Evolutionary conservation across 2,329 filamentous ascomycete species (phyloP).

Genomic region (Amylocarpus encephaloides): DNA sequence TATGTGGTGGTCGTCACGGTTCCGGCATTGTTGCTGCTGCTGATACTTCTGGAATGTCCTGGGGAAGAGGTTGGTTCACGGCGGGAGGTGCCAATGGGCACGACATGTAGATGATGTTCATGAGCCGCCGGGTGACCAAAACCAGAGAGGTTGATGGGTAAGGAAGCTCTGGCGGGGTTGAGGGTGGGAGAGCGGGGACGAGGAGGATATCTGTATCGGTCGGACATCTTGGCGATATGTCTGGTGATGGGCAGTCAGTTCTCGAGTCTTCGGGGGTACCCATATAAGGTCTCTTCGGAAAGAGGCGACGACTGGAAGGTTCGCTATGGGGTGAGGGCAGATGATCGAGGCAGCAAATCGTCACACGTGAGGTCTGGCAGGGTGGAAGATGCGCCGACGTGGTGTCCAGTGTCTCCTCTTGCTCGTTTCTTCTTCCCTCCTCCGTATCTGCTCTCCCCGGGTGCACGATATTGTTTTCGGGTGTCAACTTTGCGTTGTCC

Average conservation of each 20-base stretch:
- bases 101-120: slow-evolving; percentile 41
- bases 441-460: too few relatives aligned
- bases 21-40: slow-evolving; percentile 24
- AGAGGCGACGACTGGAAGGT: slow-evolving; percentile 9
- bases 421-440: too few relatives aligned
- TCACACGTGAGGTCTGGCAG: slow-evolving; percentile 10
- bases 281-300: background rate
- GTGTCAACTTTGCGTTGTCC: too few relatives aligned
- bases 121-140: slow-evolving; percentile 1
- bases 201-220: slow-evolving; percentile 40
- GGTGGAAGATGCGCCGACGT: too few relatives aligned
- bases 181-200: slow-evolving; percentile 40
- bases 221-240: slow-evolving; percentile 37
- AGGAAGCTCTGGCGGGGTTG: slow-evolving; percentile 47
- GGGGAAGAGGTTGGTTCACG: slow-evolving; percentile 32
- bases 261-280: background rate
- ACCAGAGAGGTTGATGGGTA: slow-evolving; percentile 41
- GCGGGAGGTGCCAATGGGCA: slow-evolving; percentile 35
- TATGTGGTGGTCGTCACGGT: slow-evolving; percentile 50
- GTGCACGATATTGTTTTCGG: too few relatives aligned
- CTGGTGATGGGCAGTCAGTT: background rate
- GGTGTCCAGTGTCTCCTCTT: too few relatives aligned
- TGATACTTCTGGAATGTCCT: slow-evolving; percentile 31
- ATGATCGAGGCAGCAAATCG: slow-evolving; percentile 9
- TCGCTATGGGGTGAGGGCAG: background rate